Base-by-base conservation (phyloP, 305 asterid genomes). In the Fraxinus paxiana region DNA sequence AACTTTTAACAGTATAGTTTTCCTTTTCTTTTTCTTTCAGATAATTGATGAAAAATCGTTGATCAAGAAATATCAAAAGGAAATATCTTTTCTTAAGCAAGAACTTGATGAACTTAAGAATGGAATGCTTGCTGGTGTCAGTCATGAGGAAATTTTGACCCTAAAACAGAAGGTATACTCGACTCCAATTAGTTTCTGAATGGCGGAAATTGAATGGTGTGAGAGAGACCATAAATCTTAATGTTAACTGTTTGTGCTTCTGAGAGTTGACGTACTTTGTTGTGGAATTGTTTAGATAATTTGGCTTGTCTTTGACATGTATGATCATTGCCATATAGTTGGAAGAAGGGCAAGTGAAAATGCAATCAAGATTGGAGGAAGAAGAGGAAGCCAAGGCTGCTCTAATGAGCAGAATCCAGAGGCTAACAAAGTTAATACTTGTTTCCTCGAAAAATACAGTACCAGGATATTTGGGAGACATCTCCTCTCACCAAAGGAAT, bases 341-440 rank as follows among this genome's bases (percentile, higher is more conserved):
- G 90, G 98, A 96, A 90, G 98, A 94, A 90, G 99, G 99, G 51
- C 99, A 96, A 90, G 91, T 90, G 76, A 96, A 94, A 92, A 94
- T 96, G 99, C 98, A 92, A 81, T 96, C 98, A 75, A 90, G 99
- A 86, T 82, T 96, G 91, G 99, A 96, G 91, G 99, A 96, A 89
- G 98, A 96, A 82, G 99, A 96, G 86, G 99, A 96, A 83, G 98
- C 97, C 56, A 94, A 96, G 91, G 94, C 93, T 24, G 98, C 99
- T 88, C 75, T 96, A 59, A 90, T 96, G 98, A 94, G 98, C 91
- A 90, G 99, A 84, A 96, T 96, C 86, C 98, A 94, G 85, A 89
- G 99, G 89, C 93, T 96, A 75, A 94, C 99, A 63, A 96, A 96
- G 88, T 89, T 96, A 82, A 96, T 96, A 81, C 98, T 94, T 18